Evolutionary conservation across 768 basidiomycete genomes (phyloP), one percentile per base, ranked within the genome.

Genomic region (Lentinula guzmanii): DNA sequence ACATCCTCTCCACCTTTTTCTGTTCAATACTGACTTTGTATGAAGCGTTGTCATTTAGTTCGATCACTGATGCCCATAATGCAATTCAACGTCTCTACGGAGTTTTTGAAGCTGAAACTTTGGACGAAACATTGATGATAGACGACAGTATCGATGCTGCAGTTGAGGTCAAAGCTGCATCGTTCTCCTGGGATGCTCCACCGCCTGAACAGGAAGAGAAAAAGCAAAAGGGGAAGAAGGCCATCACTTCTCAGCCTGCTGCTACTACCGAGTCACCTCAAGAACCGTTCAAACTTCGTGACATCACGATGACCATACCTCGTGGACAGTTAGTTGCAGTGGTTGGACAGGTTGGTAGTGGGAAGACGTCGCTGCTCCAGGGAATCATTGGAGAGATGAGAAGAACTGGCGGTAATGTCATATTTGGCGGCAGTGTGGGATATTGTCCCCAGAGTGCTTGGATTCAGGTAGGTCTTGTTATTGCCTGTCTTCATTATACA

Each of bases 401-500:
- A 61, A 78, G 79, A 65, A 86, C 83, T 0, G 70, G 74, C 11
- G 93, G 93, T 2, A 80, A 74, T 8, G 82, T 91, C 42, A 78
- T 76, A 35, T 91, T 94, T 67, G 88, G 91, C 61, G 91, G 89
- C 0, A 82, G 83, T 9, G 82, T 93, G 9, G 86, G 86, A 0
- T 93, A 95, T 71, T 95, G 91, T 66, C 86, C 88, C 15, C 95
- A 98, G 69, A 86, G 80, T 48, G 89, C 94, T 10, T 97, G 94
- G 93, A 95, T 98, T 61, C 91, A 94, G 72, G 86, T 82, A 31
- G 33, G 33, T 52, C 10, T 21, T 35, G 5, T 5, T 15, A 31
- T 1, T 39, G 7, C 37, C 7, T 42, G 57, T 24, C 15, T 9
- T 18, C 10, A 8, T 2, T 16, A n/a, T 64, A 6, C 46, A 52